These are phyloP conservation scores for Aspergillus sclerotioniger DNA, from an alignment of 495 filamentous ascomycete species.

Conservation along the genomic window DNA sequence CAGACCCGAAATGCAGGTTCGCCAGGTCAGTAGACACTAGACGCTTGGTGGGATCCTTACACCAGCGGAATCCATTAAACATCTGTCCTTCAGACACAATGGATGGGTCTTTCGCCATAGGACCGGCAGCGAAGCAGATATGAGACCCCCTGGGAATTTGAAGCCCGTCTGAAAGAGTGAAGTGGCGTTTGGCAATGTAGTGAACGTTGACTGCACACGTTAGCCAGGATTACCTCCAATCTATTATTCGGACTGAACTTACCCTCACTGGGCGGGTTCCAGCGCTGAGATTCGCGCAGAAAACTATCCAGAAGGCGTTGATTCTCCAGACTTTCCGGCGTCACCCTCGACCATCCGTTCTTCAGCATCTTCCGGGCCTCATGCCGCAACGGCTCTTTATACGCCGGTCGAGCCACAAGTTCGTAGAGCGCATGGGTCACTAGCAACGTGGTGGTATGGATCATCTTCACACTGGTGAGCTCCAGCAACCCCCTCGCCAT, in stretches of 20 bases:
- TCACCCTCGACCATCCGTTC: conserved; percentile 27
- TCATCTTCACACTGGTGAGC: conserved; percentile 29
- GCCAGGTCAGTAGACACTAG: conserved; percentile 24
- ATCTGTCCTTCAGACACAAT: conserved; percentile 20
- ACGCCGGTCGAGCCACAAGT: conserved; percentile 30
- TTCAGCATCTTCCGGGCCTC: conserved; percentile 27
- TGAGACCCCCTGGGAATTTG: conserved; percentile 28
- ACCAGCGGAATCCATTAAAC: conserved; percentile 41
- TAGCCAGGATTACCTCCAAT: background rate
- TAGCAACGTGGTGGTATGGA: conserved; percentile 34
- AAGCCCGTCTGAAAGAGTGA: conserved; percentile 31
- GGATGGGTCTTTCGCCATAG: conserved; percentile 30
- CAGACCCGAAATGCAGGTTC: conserved; percentile 37
- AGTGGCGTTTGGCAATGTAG: conserved; percentile 24
- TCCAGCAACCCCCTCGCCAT: conserved; percentile 31
- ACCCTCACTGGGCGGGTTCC: conserved; percentile 36
- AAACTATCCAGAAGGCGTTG: conserved; percentile 36
- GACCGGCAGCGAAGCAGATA: conserved; percentile 36
- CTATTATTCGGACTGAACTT: background rate
- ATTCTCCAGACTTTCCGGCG: conserved; percentile 16
- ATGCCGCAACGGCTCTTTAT: conserved; percentile 27
- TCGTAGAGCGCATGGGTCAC: conserved; percentile 37
- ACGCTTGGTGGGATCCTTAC: conserved; percentile 14
- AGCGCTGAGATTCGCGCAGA: conserved; percentile 36
- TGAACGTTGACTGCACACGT: conserved; percentile 10